These are phyloP conservation scores for Mycosarcoma mackinlayi DNA, from an alignment of 1,284 basidiomycete species.

Conservation along the genomic window DNA sequence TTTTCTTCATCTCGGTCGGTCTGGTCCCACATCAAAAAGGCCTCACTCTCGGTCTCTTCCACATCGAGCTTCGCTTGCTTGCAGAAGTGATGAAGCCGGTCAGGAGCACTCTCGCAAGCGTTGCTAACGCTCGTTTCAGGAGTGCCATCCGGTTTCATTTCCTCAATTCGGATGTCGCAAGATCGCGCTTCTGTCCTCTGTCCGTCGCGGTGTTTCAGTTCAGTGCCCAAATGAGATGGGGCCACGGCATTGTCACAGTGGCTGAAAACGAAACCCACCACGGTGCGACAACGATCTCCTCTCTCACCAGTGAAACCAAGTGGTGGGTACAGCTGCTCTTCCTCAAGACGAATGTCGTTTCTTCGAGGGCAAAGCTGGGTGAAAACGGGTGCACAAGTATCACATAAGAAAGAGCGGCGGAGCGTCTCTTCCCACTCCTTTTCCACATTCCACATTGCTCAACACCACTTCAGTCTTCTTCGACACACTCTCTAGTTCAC, in stretches of 20 bases:
- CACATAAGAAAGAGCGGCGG: conserved; percentile 10
- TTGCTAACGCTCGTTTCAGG: not conserved
- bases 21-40: conserved; percentile 16
- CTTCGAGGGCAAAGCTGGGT: too few species aligned
- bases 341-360: not conserved
- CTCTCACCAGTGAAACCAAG: not conserved
- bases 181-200: not conserved
- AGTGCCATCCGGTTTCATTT: too few species aligned
- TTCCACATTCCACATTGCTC: conserved; percentile 1
- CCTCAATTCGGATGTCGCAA: too few species aligned
- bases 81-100: conserved; percentile 1
- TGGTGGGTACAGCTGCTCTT: conserved; percentile 16
- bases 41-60: conserved; percentile 14
- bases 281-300: conserved; percentile 4
- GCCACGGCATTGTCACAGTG: conserved; percentile 5
- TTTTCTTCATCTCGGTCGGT: conserved; percentile 18
- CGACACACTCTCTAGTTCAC: conserved; percentile 2
- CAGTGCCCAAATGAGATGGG: conserved; percentile 29
- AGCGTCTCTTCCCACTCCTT: not conserved
- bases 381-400: too few species aligned
- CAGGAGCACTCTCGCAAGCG: conserved; percentile 3
- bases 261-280: not conserved
- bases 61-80: conserved; percentile 6
- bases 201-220: conserved; percentile 1
- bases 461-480: conserved; percentile 1